Evolutionary conservation across 805 yeast species (phyloP).

Genomic region (Starmerella khaoyaiensis): DNA sequence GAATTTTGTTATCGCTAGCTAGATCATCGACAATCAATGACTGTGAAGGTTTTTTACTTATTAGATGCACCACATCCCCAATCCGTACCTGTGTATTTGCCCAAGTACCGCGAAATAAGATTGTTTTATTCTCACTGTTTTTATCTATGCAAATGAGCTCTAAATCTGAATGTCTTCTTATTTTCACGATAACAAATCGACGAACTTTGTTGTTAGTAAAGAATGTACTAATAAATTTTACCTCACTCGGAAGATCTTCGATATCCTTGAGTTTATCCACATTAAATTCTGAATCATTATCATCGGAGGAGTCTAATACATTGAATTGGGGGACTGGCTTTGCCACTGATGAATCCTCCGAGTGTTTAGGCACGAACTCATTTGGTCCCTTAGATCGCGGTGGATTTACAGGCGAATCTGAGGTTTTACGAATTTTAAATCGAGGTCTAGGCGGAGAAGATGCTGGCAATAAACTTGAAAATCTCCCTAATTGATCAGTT

Average conservation of each 20-base stretch:
- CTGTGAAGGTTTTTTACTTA: conserved; percentile 10
- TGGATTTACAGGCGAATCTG: background rate
- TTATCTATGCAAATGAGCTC: conserved; percentile 5
- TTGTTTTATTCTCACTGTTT: background rate
- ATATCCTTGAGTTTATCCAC: conserved; percentile 19
- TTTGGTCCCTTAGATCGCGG: background rate
- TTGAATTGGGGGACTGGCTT: too few relatives aligned
- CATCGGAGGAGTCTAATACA: too few relatives aligned
- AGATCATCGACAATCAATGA: conserved; percentile 1
- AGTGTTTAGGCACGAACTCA: too few relatives aligned
- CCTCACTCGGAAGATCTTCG: conserved; percentile 2
- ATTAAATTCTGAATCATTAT: conserved; percentile 10
- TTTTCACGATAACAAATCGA: conserved; percentile 9
- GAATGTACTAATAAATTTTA: conserved; percentile 4
- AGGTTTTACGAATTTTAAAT: conserved; percentile 1
- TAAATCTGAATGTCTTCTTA: background rate
- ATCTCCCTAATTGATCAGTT: conserved; percentile 15
- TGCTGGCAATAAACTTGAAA: conserved; percentile 14
- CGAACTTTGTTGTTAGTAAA: conserved; percentile 10
- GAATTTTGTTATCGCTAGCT: conserved; percentile 40
- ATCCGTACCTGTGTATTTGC: conserved; percentile 13
- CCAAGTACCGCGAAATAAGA: conserved; percentile 23
- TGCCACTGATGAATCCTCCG: too few relatives aligned
- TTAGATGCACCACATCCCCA: conserved; percentile 27
- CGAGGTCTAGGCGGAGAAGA: conserved; percentile 19